These are phyloP conservation scores for Leptoxyphium fumago DNA, from an alignment of 2,329 filamentous ascomycete species.

Conservation along the genomic window DNA sequence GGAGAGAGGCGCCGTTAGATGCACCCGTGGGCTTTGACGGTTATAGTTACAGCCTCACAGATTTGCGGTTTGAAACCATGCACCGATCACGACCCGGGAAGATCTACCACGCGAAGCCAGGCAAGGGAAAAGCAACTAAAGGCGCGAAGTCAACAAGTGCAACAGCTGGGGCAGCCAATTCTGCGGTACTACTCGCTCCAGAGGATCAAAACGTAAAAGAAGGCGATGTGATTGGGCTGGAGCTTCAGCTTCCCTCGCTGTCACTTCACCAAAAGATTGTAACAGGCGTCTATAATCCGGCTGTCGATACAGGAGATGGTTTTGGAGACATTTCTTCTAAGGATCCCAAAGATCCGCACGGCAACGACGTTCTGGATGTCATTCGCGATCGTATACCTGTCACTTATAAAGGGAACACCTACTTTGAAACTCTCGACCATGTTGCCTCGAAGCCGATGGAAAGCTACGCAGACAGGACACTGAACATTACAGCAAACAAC, in stretches of 20 bases:
- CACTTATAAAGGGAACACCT: constrained; percentile 81
- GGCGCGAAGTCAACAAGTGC: constrained; percentile 23
- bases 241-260: constrained; percentile 80
- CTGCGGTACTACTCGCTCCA: constrained; percentile 13
- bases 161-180: constrained; percentile 37
- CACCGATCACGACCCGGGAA: constrained; percentile 88
- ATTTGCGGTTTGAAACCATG: constrained; percentile 79
- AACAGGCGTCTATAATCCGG: constrained; percentile 73
- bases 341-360: constrained; percentile 19
- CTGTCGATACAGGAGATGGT: constrained; percentile 52
- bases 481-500: constrained; percentile 47
- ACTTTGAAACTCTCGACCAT: constrained; percentile 88
- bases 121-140: constrained; percentile 19
- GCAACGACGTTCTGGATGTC: constrained; percentile 51
- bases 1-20: constrained; percentile 67
- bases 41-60: constrained; percentile 87
- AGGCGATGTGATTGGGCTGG: constrained; percentile 85
- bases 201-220: constrained; percentile 62
- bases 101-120: constrained; percentile 41
- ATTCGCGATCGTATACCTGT: constrained; percentile 93
- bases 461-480: constrained; percentile 37
- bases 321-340: constrained; percentile 32
- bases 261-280: constrained; percentile 78
- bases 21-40: constrained; percentile 76
- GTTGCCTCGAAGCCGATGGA: constrained; percentile 79